Evolutionary conservation across 257 asterid species (phyloP).

Genomic region (Apocynum venetum): DNA sequence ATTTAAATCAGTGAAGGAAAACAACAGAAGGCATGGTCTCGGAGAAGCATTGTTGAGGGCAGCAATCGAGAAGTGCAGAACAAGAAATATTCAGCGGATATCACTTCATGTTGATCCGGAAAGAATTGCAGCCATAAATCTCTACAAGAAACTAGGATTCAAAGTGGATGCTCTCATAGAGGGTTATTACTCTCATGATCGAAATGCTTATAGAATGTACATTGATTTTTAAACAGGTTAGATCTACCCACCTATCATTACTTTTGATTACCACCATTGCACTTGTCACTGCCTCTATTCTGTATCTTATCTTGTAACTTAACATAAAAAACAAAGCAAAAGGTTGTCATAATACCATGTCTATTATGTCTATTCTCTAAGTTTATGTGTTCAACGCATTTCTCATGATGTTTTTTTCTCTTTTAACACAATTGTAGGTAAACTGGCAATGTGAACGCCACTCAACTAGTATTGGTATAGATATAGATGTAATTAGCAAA

Average conservation of each 20-base stretch:
- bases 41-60: constrained; percentile 79
- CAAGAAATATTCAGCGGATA: constrained; percentile 57
- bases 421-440: too few relatives aligned
- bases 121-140: constrained; percentile 62
- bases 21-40: constrained; percentile 52
- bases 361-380: too few relatives aligned
- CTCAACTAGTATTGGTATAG: too few relatives aligned
- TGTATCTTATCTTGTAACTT: too few relatives aligned
- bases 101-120: constrained; percentile 86
- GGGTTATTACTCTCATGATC: constrained; percentile 63
- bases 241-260: not conserved
- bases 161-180: constrained; percentile 62
- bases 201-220: constrained; percentile 87
- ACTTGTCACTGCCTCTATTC: too few relatives aligned
- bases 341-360: not conserved
- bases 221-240: constrained; percentile 49
- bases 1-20: constrained; percentile 61
- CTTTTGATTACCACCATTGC: too few relatives aligned
- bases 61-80: constrained; percentile 67
- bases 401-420: too few relatives aligned
- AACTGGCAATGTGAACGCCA: too few relatives aligned
- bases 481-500: too few relatives aligned
- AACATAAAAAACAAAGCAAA: too few relatives aligned
- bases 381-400: too few relatives aligned
- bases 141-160: constrained; percentile 76